Percentiles rank a stretch among this genome's conserved stretches.
Evolutionary conservation across 305 asterid genomes (phyloP).

Genomic region (Withania somnifera): DNA sequence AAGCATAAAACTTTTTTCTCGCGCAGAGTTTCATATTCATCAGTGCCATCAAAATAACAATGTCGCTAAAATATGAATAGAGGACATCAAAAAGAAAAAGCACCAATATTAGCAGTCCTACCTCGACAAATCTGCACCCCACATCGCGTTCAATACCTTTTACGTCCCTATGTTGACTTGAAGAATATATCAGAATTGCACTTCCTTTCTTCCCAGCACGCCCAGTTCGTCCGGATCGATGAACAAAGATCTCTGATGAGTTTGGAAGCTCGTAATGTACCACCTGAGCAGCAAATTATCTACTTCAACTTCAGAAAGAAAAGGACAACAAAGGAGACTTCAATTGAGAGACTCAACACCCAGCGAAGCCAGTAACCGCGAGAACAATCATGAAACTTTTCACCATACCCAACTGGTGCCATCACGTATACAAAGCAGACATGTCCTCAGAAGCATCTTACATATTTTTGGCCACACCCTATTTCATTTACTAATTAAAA

Average conservation of each 20-base stretch:
- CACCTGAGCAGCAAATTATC: constrained; percentile 39
- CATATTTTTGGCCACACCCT: not conserved
- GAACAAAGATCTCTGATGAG: constrained; percentile 74
- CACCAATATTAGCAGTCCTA: constrained; percentile 10
- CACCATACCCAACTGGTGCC: not conserved
- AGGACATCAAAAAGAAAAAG: not conserved
- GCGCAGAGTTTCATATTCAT: not conserved
- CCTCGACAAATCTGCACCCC: constrained; percentile 72
- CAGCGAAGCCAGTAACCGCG: no score
- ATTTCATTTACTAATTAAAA: not conserved
- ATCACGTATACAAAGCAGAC: not conserved
- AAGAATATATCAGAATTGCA: constrained; percentile 65
- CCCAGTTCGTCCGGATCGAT: constrained; percentile 94
- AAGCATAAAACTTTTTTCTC: not conserved
- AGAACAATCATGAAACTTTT: no score
- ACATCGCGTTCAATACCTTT: constrained; percentile 77
- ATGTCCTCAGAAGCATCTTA: not conserved
- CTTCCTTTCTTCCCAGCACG: constrained; percentile 95
- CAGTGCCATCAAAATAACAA: not conserved
- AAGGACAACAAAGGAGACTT: not conserved
- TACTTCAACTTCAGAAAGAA: not conserved
- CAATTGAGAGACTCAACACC: not conserved
- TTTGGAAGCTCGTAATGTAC: constrained; percentile 83
- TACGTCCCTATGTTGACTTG: constrained; percentile 53
- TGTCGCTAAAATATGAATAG: not conserved